phyloP scores from a whole-genome alignment of 345 rosid genomes.

The Brassica nigra region DNA sequence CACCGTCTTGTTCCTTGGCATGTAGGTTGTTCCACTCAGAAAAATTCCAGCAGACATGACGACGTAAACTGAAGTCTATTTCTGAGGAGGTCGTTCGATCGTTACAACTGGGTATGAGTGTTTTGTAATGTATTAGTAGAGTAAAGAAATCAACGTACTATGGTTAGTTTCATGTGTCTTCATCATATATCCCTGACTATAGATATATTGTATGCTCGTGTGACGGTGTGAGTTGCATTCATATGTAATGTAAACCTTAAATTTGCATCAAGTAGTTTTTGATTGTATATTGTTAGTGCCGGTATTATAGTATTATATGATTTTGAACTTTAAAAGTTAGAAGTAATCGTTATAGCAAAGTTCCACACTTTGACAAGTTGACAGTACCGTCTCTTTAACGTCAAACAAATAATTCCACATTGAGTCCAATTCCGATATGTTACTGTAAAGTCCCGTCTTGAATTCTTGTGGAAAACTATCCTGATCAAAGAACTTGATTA shows the following conservation, averaged over 20 bases:
- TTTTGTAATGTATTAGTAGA: slow-evolving; percentile 34
- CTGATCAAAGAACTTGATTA: background rate
- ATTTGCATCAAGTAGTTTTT: background rate
- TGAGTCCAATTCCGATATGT: background rate
- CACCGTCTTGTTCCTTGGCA: background rate
- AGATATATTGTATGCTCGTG: slow-evolving; percentile 28
- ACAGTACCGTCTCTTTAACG: background rate
- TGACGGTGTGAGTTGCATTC: slow-evolving; percentile 29
- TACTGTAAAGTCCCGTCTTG: background rate
- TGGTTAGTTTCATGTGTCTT: slow-evolving; percentile 18
- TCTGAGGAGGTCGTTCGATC: background rate
- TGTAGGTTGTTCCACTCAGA: slow-evolving; percentile 40
- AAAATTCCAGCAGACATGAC: slow-evolving; percentile 24
- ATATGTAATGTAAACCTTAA: slow-evolving; percentile 17
- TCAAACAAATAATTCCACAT: background rate
- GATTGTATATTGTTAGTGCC: background rate
- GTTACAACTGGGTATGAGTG: slow-evolving; percentile 25
- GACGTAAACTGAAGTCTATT: slow-evolving; percentile 16
- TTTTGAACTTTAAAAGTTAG: too few species aligned
- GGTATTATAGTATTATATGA: background rate
- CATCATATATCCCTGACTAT: slow-evolving; percentile 26
- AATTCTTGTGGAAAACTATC: background rate
- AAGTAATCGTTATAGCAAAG: background rate
- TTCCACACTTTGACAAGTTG: background rate
- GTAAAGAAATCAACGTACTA: background rate